phyloP scores from a whole-genome alignment of 768 basidiomycete species.

The Boletellus ananiceps region DNA sequence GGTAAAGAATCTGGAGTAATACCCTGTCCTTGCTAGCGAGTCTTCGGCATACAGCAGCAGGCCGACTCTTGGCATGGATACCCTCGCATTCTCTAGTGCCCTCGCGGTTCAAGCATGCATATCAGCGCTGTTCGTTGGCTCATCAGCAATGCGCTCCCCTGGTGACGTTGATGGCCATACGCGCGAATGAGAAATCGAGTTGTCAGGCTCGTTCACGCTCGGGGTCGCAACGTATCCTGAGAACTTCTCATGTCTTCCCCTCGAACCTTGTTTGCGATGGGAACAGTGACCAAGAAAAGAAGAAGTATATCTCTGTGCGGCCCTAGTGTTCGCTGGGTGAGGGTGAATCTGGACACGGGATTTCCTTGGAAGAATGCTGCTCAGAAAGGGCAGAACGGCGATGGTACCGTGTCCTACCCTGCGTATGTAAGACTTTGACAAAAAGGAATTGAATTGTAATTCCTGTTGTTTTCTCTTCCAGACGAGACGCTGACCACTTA shows the following conservation, averaged over 20 bases:
- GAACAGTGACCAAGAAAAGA: slow-evolving; percentile 52
- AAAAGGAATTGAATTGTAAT: background rate
- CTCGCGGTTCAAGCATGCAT: background rate
- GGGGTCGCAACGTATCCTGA: background rate
- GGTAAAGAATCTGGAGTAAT: too few relatives aligned
- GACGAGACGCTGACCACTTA: too few relatives aligned
- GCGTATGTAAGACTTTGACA: background rate
- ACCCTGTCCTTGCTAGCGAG: too few relatives aligned
- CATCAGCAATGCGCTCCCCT: background rate
- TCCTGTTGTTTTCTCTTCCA: background rate
- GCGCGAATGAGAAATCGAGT: slow-evolving; percentile 1
- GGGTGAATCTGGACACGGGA: too few relatives aligned
- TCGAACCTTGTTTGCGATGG: background rate
- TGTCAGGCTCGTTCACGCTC: background rate
- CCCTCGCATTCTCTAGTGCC: background rate
- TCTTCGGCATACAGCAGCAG: too few relatives aligned
- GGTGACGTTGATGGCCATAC: slow-evolving; percentile 5
- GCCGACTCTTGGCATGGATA: too few relatives aligned
- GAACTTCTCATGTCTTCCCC: slow-evolving; percentile 1
- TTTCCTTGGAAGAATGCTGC: too few relatives aligned
- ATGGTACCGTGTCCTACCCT: background rate
- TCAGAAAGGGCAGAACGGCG: too few relatives aligned
- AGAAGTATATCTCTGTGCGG: slow-evolving; percentile 86
- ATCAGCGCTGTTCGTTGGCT: background rate
- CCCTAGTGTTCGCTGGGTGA: slow-evolving; percentile 47